These are phyloP conservation scores for Penicillium brasilianum DNA, from an alignment of 2,329 filamentous ascomycete species.

Conservation along the genomic window DNA sequence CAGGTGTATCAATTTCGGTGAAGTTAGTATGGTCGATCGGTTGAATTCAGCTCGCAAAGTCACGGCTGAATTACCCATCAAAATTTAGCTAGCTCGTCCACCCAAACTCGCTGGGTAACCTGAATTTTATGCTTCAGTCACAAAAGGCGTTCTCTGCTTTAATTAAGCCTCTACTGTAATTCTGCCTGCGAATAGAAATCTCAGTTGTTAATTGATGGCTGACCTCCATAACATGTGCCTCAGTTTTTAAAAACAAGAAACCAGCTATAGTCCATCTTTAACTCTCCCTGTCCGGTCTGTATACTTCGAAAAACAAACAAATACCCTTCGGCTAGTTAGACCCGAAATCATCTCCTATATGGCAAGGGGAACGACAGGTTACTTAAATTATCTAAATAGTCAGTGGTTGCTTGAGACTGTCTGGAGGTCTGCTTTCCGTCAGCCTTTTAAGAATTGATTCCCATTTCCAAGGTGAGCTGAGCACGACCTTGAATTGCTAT, in stretches of 20 bases:
- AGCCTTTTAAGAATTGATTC: neutral
- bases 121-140: conserved; percentile 3
- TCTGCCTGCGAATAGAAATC: conserved; percentile 3
- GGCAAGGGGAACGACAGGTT: neutral
- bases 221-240: conserved; percentile 4
- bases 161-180: conserved; percentile 1
- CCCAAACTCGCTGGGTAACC: conserved; percentile 1
- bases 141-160: conserved; percentile 1
- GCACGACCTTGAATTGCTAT: neutral
- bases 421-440: neutral
- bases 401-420: neutral
- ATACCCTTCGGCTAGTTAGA: neutral
- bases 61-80: conserved; percentile 2
- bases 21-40: conserved; percentile 2
- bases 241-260: conserved; percentile 1
- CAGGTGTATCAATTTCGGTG: conserved; percentile 4
- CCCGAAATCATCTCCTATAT: neutral
- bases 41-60: conserved; percentile 2
- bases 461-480: neutral
- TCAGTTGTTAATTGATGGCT: conserved; percentile 1
- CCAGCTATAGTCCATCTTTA: neutral
- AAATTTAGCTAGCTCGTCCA: conserved; percentile 3
- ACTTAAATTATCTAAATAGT: neutral
- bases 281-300: conserved; percentile 2
- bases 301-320: conserved; percentile 2